phyloP scores from a whole-genome alignment of 768 basidiomycete genomes.

The Panaeolus cyanescens region DNA sequence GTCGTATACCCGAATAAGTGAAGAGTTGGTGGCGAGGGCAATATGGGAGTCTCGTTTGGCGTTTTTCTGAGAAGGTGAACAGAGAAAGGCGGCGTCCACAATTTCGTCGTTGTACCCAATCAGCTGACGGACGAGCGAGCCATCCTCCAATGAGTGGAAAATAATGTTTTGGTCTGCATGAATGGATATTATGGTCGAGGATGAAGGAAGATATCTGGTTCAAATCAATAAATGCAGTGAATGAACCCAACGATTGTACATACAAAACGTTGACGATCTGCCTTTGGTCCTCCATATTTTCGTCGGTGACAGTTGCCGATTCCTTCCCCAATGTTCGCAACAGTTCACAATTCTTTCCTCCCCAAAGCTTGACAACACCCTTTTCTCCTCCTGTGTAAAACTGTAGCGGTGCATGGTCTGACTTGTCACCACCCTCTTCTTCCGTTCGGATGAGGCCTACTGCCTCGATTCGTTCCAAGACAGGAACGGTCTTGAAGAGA shows the following conservation, averaged over 20 bases:
- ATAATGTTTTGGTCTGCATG: slow-evolving; percentile 98
- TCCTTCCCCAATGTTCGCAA: slow-evolving; percentile 60
- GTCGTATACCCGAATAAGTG: slow-evolving; percentile 89
- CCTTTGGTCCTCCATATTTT: slow-evolving; percentile 73
- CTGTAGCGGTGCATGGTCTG: slow-evolving; percentile 43
- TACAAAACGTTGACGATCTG: slow-evolving; percentile 86
- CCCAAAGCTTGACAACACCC: slow-evolving; percentile 85
- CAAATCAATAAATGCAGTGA: slow-evolving; percentile 16
- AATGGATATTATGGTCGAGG: slow-evolving; percentile 72
- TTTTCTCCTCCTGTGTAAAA: slow-evolving; percentile 94
- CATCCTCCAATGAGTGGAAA: slow-evolving; percentile 78
- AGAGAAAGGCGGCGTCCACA: slow-evolving; percentile 84
- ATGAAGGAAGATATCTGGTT: slow-evolving; percentile 66
- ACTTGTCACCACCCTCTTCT: slow-evolving; percentile 48
- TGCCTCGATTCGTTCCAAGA: slow-evolving; percentile 86
- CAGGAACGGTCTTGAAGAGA: slow-evolving; percentile 77
- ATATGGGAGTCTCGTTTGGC: slow-evolving; percentile 64
- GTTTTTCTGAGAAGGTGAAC: slow-evolving; percentile 28
- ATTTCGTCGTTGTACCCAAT: slow-evolving; percentile 99
- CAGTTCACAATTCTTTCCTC: slow-evolving; percentile 65
- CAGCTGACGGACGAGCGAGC: slow-evolving; percentile 71
- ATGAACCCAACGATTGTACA: slow-evolving; percentile 31
- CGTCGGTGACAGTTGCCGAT: slow-evolving; percentile 38
- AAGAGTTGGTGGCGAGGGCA: slow-evolving; percentile 97
- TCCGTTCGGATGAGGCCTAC: slow-evolving; percentile 67